These are phyloP conservation scores for Tarenaya hassleriana DNA, from an alignment of 345 rosid genomes.

Conservation along the genomic window DNA sequence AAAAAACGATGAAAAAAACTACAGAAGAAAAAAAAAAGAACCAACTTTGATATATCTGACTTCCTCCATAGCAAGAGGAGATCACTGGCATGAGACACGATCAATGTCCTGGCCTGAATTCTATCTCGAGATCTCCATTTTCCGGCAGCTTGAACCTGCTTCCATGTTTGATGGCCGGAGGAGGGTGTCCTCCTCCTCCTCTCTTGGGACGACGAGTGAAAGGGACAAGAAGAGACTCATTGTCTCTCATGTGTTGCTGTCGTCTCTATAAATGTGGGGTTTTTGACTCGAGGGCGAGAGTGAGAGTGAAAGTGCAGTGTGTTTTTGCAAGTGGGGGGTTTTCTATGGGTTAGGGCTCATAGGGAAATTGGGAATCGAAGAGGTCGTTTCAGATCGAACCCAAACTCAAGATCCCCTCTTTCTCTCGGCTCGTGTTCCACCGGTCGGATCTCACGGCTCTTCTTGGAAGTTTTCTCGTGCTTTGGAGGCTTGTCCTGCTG, in stretches of 20 bases:
- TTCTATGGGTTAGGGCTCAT: too few species aligned
- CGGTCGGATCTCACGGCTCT: conserved; percentile 28
- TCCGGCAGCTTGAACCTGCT: conserved; percentile 30
- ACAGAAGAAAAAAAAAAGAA: not conserved
- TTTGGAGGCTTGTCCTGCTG: conserved; percentile 23
- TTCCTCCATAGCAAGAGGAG: too few species aligned
- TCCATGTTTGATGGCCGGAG: conserved; percentile 29
- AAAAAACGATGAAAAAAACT: not conserved
- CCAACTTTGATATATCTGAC: too few species aligned
- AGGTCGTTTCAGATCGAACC: conserved; percentile 26
- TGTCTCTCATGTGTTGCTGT: conserved; percentile 77
- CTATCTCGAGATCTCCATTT: conserved; percentile 24
- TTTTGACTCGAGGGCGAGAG: conserved; percentile 12
- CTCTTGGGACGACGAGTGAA: too few species aligned
- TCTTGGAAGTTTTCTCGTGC: conserved; percentile 23
- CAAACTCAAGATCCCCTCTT: conserved; percentile 31
- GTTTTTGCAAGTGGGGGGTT: too few species aligned
- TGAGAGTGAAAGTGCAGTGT: too few species aligned
- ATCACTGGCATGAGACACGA: too few species aligned
- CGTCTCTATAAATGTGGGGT: conserved; percentile 42
- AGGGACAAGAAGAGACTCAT: conserved; percentile 37
- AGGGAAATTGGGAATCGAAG: too few species aligned
- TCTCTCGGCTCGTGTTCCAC: conserved; percentile 33
- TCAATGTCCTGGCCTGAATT: conserved; percentile 28
- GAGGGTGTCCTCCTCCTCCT: conserved; percentile 15